A percentile compares a stretch with the other conserved stretches of the same genome.
Evolutionary conservation across 331 rosid genomes (phyloP).

Genomic region (Pyracantha coccinea): DNA sequence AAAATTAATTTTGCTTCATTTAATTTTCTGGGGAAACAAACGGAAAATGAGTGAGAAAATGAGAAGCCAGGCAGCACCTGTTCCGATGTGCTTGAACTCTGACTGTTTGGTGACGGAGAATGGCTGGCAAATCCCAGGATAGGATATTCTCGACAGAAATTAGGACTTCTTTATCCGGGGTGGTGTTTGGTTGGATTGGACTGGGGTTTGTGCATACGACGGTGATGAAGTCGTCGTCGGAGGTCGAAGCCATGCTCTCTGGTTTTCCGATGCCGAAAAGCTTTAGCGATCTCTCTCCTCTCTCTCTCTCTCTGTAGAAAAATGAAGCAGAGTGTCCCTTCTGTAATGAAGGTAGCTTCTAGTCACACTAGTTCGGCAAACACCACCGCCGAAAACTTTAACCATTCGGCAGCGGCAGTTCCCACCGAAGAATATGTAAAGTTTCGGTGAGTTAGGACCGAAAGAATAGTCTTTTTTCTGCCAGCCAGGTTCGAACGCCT

Average conservation of each 20-base stretch:
- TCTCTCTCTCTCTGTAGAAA: too few relatives aligned
- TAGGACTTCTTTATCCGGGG: conserved; percentile 16
- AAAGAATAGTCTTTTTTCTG: too few relatives aligned
- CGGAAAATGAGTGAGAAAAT: background rate
- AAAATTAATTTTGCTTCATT: background rate
- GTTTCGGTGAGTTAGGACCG: too few relatives aligned
- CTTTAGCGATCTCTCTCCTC: too few relatives aligned
- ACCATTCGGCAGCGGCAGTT: too few relatives aligned
- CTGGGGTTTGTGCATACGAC: conserved; percentile 35
- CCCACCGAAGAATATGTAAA: too few relatives aligned
- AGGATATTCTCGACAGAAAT: conserved; percentile 35
- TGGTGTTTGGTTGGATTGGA: conserved; percentile 11
- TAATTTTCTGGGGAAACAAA: conserved; percentile 13
- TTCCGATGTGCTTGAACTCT: conserved; percentile 42
- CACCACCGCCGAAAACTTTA: too few relatives aligned
- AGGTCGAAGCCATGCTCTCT: conserved; percentile 33
- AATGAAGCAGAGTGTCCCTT: too few relatives aligned
- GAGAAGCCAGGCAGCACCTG: conserved; percentile 23
- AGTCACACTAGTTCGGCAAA: too few relatives aligned
- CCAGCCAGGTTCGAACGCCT: too few relatives aligned
- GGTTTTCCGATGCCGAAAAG: background rate
- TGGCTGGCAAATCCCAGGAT: conserved; percentile 38
- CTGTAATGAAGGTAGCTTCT: too few relatives aligned
- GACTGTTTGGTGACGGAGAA: conserved; percentile 34
- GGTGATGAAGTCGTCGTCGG: conserved; percentile 35